These are phyloP conservation scores for Lasiodiplodia theobromae DNA, from an alignment of 2,329 filamentous ascomycete species.

Conservation along the genomic window DNA sequence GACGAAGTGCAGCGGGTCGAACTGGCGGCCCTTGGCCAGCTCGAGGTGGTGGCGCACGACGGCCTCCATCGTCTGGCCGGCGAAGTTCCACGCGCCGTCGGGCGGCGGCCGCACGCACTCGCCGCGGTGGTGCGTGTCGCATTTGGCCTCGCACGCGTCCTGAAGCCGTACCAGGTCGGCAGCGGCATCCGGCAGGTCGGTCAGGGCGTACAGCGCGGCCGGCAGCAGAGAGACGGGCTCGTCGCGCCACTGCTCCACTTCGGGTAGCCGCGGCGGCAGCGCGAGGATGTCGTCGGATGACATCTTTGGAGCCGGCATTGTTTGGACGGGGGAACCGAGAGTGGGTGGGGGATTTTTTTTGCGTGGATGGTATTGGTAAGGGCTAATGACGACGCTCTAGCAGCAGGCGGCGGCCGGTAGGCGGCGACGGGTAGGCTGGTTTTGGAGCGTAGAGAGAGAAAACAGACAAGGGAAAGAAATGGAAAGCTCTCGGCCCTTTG, in stretches of 20 bases:
- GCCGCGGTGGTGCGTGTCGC: conserved; percentile 24
- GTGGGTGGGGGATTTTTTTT: not conserved
- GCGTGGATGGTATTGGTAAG: not conserved
- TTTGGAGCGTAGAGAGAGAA: not conserved
- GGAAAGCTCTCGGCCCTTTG: not conserved
- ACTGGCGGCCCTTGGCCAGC: conserved; percentile 17
- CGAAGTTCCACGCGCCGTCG: conserved; percentile 2
- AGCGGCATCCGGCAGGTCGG: not conserved
- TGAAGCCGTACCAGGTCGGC: conserved; percentile 22
- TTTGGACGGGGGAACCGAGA: not conserved
- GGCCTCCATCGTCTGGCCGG: conserved; percentile 10
- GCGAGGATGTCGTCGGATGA: conserved; percentile 13
- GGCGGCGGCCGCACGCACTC: conserved; percentile 25
- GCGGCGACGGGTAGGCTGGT: not conserved
- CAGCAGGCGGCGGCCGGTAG: not conserved
- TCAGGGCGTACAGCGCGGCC: conserved; percentile 27
- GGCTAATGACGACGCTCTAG: not conserved
- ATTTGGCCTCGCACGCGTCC: conserved; percentile 25
- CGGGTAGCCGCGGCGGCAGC: conserved; percentile 25
- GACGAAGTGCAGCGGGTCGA: conserved; percentile 28
- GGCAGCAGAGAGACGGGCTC: conserved; percentile 21
- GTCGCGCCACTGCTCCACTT: conserved; percentile 29
- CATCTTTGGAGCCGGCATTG: not conserved
- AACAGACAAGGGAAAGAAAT: not conserved
- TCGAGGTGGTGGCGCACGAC: conserved; percentile 21